phyloP scores from a whole-genome alignment of 2,329 filamentous ascomycete genomes.

The Nemania sp. region DNA sequence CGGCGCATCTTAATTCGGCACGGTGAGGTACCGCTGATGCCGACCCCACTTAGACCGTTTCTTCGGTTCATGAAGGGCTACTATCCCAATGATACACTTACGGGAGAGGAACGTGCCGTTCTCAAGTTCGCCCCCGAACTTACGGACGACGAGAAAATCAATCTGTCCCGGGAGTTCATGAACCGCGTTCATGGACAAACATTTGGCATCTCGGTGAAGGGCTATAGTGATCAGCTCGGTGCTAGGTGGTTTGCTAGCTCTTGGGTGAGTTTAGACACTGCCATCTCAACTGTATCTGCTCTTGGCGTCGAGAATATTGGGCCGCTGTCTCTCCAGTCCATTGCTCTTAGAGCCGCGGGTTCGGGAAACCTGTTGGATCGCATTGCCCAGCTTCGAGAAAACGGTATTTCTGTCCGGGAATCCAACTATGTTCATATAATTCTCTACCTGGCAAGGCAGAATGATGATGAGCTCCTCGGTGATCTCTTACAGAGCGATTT shows the following conservation, averaged over 20 bases:
- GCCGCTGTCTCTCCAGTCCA: constrained; percentile 74
- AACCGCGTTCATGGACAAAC: constrained; percentile 46
- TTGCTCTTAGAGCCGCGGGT: constrained; percentile 67
- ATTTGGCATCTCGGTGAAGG: constrained; percentile 47
- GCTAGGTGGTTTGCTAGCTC: constrained; percentile 78
- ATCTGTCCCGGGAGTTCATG: constrained; percentile 41
- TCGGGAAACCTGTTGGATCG: constrained; percentile 59
- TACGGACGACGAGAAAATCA: constrained; percentile 20
- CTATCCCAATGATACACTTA: constrained; percentile 46
- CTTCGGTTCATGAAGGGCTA: constrained; percentile 52
- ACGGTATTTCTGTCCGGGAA: constrained; percentile 64
- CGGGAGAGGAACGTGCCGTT: constrained; percentile 37
- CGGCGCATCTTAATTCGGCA: constrained; percentile 46
- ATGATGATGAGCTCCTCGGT: constrained; percentile 54
- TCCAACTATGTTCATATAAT: constrained; percentile 69
- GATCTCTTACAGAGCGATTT: constrained; percentile 54
- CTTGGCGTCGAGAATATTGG: constrained; percentile 75
- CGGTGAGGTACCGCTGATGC: constrained; percentile 47
- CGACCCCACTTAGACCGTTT: constrained; percentile 49
- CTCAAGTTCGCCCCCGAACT: constrained; percentile 14
- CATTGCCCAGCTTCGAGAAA: constrained; percentile 62
- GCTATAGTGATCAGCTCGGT: constrained; percentile 69
- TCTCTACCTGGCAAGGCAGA: constrained; percentile 61
- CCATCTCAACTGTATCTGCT: constrained; percentile 67
- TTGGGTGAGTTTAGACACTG: constrained; percentile 72